phyloP scores from a whole-genome alignment of 306 rosid genomes.

The Styphnolobium japonicum region DNA sequence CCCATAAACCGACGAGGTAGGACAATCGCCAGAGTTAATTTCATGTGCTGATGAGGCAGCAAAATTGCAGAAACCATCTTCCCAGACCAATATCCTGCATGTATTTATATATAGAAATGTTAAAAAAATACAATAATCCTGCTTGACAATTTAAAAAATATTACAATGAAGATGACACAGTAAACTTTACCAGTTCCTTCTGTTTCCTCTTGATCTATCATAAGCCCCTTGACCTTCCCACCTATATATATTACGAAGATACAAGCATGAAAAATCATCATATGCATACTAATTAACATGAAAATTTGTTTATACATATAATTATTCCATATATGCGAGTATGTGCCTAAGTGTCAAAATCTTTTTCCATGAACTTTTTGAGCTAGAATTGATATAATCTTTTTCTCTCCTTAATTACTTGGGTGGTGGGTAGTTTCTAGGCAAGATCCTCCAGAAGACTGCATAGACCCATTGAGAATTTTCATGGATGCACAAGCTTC shows the following conservation, averaged over 20 bases:
- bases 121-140: neutral
- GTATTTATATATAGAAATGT: neutral
- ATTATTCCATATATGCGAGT: neutral
- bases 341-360: neutral
- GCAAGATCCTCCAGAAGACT: constrained; percentile 96
- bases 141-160: neutral
- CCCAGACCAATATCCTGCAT: constrained; percentile 97
- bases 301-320: neutral
- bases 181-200: constrained; percentile 79
- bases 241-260: constrained; percentile 51
- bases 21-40: constrained; percentile 58
- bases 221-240: constrained; percentile 97
- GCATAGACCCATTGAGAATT: constrained; percentile 98
- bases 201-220: constrained; percentile 97
- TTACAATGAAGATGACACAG: neutral
- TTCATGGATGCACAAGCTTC: constrained; percentile 87
- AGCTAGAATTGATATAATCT: neutral
- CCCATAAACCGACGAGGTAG: constrained; percentile 56
- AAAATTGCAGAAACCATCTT: constrained; percentile 99
- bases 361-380: neutral
- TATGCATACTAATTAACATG: neutral
- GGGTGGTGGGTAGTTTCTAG: constrained; percentile 97
- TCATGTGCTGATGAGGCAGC: constrained; percentile 72
- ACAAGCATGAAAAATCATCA: constrained; percentile 16
- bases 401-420: constrained; percentile 59